Evolutionary conservation across 2,329 filamentous ascomycete species (phyloP), one percentile per base, ranked within the genome.

Genomic region (Fusarium sp.): DNA sequence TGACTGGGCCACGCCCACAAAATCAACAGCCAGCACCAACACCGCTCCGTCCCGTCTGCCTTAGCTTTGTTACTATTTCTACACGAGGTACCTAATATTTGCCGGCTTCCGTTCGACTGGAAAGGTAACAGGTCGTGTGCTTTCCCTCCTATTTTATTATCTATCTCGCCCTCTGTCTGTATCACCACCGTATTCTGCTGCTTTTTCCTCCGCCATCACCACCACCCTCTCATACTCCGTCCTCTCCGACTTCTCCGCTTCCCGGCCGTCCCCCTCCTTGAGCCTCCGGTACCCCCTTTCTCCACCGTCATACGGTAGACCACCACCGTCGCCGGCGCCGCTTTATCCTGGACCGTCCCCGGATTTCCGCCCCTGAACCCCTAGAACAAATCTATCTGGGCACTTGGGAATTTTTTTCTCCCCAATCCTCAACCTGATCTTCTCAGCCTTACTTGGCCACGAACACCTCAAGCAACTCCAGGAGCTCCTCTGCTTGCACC

Each of bases 81-180:
- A 66, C 46, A 60, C 63, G 63, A 54, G 35, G 30, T 67, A 49
- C 59, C 41, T 52, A 48, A 37, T 18, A 32, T 60, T 52, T 65
- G 50, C 42, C 58, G 48, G 54, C 33, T 50, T 54, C 48, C 64
- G 20, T 69, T 61, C 42, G 65, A 76, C 79, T 71, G 75, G 77
- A 80, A 79, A 68, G 80, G 80, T 65, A 82, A 81, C 67, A 79
- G 79, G 79, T 82, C 80, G 81, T 81, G 80, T 82, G 80, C 80
- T 73, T 77, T 61, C 48, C 59, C 63, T 38, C 60, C 46, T 26
- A 45, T 44, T 64, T 62, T 62, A 41, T 69, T n/a, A 45, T 49
- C n/a, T 20, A 48, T 50, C n/a, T 54, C 49, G 26, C 52, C 44
- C 38, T 64, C 54, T 57, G n/a, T 46, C 45, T 54, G 26, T 27